phyloP scores from a whole-genome alignment of 192 early-diverging fungal genomes.

The Coemansia sp. region DNA sequence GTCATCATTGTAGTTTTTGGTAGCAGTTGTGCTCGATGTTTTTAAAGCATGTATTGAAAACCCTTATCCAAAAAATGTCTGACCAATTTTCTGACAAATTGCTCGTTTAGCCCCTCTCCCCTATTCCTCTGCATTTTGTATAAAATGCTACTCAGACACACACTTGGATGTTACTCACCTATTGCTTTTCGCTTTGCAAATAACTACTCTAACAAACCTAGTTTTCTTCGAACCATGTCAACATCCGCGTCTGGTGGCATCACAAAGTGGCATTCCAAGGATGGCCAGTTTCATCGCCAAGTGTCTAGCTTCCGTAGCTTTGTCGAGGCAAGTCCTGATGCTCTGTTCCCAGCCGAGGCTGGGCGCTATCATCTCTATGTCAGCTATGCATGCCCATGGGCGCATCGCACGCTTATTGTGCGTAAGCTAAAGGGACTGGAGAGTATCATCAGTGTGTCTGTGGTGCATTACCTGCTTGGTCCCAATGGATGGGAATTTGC shows the following conservation, averaged over 20 bases:
- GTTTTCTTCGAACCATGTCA: not conserved
- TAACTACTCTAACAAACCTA: not conserved
- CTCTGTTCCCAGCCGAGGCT: slow-evolving; percentile 71
- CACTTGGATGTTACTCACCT: not conserved
- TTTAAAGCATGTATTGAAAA: not conserved
- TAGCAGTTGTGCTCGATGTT: not conserved
- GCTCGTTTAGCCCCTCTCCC: not conserved
- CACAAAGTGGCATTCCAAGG: slow-evolving; percentile 60
- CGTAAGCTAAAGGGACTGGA: slow-evolving; percentile 90
- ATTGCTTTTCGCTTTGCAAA: not conserved
- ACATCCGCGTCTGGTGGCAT: slow-evolving; percentile 1
- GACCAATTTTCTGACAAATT: not conserved
- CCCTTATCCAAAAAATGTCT: not conserved
- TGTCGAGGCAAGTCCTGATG: slow-evolving; percentile 56
- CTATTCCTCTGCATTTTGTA: not conserved
- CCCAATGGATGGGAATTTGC: slow-evolving; percentile 82
- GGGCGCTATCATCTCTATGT: slow-evolving; percentile 83
- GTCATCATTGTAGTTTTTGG: not conserved
- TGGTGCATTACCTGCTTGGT: slow-evolving; percentile 79
- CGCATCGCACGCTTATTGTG: slow-evolving; percentile 85
- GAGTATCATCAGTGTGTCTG: slow-evolving; percentile 77
- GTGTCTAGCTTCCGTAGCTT: slow-evolving; percentile 68
- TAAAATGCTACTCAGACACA: slow-evolving; percentile 1
- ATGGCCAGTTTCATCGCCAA: slow-evolving; percentile 82
- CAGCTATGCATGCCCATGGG: slow-evolving; percentile 69